phyloP scores from a whole-genome alignment of 257 asterid genomes.

The Plantago ovata region DNA sequence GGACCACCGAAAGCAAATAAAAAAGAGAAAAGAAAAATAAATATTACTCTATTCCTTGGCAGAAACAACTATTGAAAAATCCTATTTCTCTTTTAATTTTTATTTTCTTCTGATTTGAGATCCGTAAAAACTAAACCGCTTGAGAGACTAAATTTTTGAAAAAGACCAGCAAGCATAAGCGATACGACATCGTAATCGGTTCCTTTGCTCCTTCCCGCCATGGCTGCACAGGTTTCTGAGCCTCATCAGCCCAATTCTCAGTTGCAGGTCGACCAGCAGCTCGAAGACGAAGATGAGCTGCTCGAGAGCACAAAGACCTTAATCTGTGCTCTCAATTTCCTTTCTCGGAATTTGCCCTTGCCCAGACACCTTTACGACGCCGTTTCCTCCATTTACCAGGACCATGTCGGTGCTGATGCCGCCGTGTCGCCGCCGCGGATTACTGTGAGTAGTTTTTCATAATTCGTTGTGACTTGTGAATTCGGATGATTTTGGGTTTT shows the following conservation, averaged over 20 bases:
- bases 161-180: not conserved
- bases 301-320: conserved; percentile 65
- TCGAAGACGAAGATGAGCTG: conserved; percentile 25
- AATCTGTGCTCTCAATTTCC: conserved; percentile 88
- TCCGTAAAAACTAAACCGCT: too few species aligned
- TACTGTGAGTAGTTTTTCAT: conserved; percentile 28
- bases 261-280: conserved; percentile 33
- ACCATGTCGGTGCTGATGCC: too few species aligned
- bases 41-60: too few species aligned
- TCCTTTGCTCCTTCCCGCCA: conserved; percentile 48
- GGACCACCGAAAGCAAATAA: too few species aligned
- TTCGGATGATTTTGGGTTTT: not conserved
- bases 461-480: not conserved
- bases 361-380: conserved; percentile 83
- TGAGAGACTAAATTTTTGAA: not conserved
- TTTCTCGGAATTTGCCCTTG: conserved; percentile 85
- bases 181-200: conserved; percentile 39
- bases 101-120: too few species aligned
- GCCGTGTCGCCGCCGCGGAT: conserved; percentile 27
- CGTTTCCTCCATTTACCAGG: conserved; percentile 62
- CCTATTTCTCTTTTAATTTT: too few species aligned
- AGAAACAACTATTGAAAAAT: too few species aligned
- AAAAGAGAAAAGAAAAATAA: too few species aligned
- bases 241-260: conserved; percentile 17
- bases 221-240: conserved; percentile 62